Evolutionary conservation across 768 basidiomycete species (phyloP).

Genomic region (Lactifluus piperatus): DNA sequence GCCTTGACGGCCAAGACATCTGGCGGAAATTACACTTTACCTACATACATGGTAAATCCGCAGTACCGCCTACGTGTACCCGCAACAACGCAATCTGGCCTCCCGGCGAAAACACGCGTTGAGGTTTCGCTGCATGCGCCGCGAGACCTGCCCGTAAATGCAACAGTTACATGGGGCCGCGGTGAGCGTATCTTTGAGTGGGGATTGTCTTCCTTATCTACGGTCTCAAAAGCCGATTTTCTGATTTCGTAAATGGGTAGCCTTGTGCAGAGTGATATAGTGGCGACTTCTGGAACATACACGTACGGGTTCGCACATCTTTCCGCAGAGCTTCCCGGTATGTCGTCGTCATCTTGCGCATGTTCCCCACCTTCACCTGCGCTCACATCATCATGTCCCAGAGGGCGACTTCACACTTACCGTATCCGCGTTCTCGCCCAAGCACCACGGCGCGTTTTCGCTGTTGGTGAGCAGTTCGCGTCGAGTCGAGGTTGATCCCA

Average conservation of each 20-base stretch:
- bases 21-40: conserved; percentile 75
- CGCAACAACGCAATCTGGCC: conserved; percentile 21
- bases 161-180: conserved; percentile 64
- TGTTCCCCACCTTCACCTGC: not conserved
- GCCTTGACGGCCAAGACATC: conserved; percentile 59
- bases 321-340: conserved; percentile 46
- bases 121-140: conserved; percentile 44
- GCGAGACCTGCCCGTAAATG: conserved; percentile 64
- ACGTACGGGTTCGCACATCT: conserved; percentile 63
- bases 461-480: conserved; percentile 54
- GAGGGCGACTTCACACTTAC: conserved; percentile 77
- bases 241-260: conserved; percentile 25
- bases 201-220: conserved; percentile 25
- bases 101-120: conserved; percentile 31
- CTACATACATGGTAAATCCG: conserved; percentile 85
- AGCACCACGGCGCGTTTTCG: conserved; percentile 54
- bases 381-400: conserved; percentile 22
- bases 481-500: conserved; percentile 51
- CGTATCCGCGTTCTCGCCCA: conserved; percentile 79
- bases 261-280: conserved; percentile 57
- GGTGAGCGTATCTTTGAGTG: conserved; percentile 72
- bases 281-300: conserved; percentile 72
- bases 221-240: not conserved
- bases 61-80: conserved; percentile 68
- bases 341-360: conserved; percentile 19